Percentiles rank a stretch among this genome's conserved stretches.
Evolutionary conservation across 2,329 filamentous ascomycete genomes (phyloP).

Genomic region (Pseudopithomyces maydicus): DNA sequence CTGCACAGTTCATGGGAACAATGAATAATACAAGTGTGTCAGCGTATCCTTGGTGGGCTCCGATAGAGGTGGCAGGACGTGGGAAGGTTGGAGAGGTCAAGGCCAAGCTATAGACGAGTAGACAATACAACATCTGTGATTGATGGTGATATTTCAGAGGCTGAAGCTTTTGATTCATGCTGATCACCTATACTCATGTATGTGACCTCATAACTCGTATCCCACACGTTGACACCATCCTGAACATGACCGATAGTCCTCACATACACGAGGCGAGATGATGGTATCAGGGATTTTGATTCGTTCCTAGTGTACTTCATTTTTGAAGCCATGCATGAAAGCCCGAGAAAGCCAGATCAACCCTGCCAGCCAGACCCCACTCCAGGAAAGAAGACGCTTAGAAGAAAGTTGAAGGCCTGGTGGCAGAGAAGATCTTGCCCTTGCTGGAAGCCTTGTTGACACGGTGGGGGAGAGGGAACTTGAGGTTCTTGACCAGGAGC

Average conservation of each 20-base stretch:
- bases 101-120: conserved; percentile 32
- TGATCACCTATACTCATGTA: not conserved
- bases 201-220: conserved; percentile 2
- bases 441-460: conserved; percentile 79
- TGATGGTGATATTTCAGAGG: not conserved
- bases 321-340: conserved; percentile 48
- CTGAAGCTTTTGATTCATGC: conserved; percentile 3
- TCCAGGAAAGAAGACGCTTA: conserved; percentile 62
- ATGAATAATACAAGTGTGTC: conserved; percentile 64
- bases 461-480: conserved; percentile 98
- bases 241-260: not conserved
- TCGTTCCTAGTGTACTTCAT: conserved; percentile 50
- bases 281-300: conserved; percentile 49
- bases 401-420: conserved; percentile 96
- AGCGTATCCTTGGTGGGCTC: conserved; percentile 72
- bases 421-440: conserved; percentile 86
- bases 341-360: conserved; percentile 46
- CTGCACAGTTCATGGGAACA: conserved; percentile 64
- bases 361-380: conserved; percentile 46
- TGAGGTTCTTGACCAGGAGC: conserved; percentile 91
- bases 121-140: not conserved
- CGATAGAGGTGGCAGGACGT: conserved; percentile 53
- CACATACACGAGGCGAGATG: conserved; percentile 5
- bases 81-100: conserved; percentile 42
- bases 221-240: not conserved